Percentiles rank a stretch among this genome's conserved stretches.
These are phyloP conservation scores for Hibiscus syriacus DNA, from an alignment of 345 rosid genomes.

Conservation along the genomic window DNA sequence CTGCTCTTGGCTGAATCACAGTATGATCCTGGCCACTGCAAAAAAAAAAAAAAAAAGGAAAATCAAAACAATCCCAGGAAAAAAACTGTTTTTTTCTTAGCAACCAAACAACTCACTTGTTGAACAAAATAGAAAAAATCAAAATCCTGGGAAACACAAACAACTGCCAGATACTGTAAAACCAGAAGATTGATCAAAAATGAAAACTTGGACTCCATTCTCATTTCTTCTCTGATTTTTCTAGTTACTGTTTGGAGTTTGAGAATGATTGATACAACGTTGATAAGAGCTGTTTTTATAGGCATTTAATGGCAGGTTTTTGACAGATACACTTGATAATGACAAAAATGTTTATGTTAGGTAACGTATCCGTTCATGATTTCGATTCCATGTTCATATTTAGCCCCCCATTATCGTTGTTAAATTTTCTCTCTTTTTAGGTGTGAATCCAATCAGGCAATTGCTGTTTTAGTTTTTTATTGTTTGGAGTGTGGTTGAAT, in stretches of 20 bases:
- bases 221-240: neutral
- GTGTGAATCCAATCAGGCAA: too few species aligned
- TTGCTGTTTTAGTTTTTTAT: too few species aligned
- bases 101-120: slow-evolving; percentile 37
- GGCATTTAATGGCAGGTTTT: neutral
- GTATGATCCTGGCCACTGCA: slow-evolving; percentile 91
- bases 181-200: slow-evolving; percentile 1
- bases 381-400: neutral
- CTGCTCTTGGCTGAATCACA: slow-evolving; percentile 49
- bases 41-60: neutral
- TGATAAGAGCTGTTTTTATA: neutral
- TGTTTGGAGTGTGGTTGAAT: neutral
- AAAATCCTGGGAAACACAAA: slow-evolving; percentile 44
- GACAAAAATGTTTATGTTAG: neutral
- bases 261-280: neutral
- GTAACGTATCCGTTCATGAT: neutral
- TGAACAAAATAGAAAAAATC: slow-evolving; percentile 98
- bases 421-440: too few species aligned
- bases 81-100: neutral
- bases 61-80: neutral
- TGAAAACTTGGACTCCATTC: neutral
- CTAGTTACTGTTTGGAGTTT: neutral
- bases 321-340: neutral
- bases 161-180: neutral
- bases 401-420: neutral